Evolutionary conservation across 164 flowering plant species (phyloP), one percentile per base, ranked within the genome.

Genomic region (Saururus chinensis): DNA sequence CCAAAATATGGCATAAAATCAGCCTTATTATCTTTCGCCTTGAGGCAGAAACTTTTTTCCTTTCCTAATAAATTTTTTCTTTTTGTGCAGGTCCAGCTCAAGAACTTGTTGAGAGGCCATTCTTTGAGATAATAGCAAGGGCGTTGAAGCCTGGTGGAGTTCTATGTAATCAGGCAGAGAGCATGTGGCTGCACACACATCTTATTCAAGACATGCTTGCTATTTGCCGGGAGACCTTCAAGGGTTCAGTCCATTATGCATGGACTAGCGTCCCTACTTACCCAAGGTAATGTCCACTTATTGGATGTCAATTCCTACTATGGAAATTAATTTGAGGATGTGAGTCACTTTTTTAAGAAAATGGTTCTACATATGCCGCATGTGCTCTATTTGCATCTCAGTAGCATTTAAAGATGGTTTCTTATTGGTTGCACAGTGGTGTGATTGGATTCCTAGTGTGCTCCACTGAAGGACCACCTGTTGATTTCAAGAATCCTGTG

Each of bases 181-280:
- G 99, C 61, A 84, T 95, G 97, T 95, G 99, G 99, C 97, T 95
- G 21, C 97, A 91, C 62, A 95, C 95, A n/a, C 97, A 95, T 79
- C 90, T 95, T 57, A 95, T 95, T 66, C 74, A 87, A 59, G 96
- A 87, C 63, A 87, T 87, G 86, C 63, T 91, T 49, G 77, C 87
- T 49, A 72, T 80, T 70, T 95, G 99, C 67, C 89, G 78, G 24
- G 81, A 83, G 73, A 80, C 79, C 52, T 91, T 95, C 66, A 91
- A 84, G 67, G 97, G 95, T 48, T 90, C 96, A 65, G 93, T 95
- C 19, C 89, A 77, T 69, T 95, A 95, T 81, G 97, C 97, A 48
- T 95, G 99, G 99, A 71, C 97, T 53, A 91, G 82, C 71, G 99
- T 95, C 53, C 99, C 99, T 30, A 89, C 99, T 60, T 91, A 91